phyloP scores from a whole-genome alignment of 1,139 yeast species.

The Geotrichum aggregatum region DNA sequence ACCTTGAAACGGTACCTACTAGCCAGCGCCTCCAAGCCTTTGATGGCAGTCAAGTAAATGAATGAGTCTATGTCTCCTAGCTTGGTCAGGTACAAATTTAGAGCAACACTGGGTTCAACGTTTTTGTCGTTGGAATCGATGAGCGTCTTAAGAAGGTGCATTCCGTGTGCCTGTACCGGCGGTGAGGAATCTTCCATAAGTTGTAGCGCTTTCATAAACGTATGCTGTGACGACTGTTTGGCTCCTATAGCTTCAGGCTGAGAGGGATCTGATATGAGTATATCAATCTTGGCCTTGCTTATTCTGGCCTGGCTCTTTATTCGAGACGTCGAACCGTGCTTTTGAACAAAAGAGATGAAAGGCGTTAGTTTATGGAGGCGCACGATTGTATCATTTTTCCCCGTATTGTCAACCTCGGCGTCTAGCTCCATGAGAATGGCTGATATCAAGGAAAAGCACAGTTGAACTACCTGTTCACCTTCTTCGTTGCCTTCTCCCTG shows the following conservation, averaged over 20 bases:
- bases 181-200: slow-evolving; percentile 72
- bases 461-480: slow-evolving; percentile 33
- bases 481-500: slow-evolving; percentile 31
- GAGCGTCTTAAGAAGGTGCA: slow-evolving; percentile 59
- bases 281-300: slow-evolving; percentile 4
- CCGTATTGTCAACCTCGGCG: slow-evolving; percentile 3
- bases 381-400: slow-evolving; percentile 34
- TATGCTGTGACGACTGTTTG: not conserved
- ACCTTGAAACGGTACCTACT: slow-evolving; percentile 43
- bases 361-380: slow-evolving; percentile 43
- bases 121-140: slow-evolving; percentile 50
- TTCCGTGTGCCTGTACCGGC: slow-evolving; percentile 84
- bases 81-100: slow-evolving; percentile 60
- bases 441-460: slow-evolving; percentile 33
- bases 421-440: slow-evolving; percentile 30
- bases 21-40: slow-evolving; percentile 62
- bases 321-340: slow-evolving; percentile 21
- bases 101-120: slow-evolving; percentile 51
- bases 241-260: not conserved
- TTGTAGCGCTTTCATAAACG: slow-evolving; percentile 52
- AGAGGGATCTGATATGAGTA: slow-evolving; percentile 2
- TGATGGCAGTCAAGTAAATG: slow-evolving; percentile 76
- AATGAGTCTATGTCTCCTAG: slow-evolving; percentile 80
- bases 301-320: slow-evolving; percentile 25
- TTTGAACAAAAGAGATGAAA: slow-evolving; percentile 36